Conservation (phyloP, 352 stramenopile species). For the Hyaloperonospora brassicae region DNA sequence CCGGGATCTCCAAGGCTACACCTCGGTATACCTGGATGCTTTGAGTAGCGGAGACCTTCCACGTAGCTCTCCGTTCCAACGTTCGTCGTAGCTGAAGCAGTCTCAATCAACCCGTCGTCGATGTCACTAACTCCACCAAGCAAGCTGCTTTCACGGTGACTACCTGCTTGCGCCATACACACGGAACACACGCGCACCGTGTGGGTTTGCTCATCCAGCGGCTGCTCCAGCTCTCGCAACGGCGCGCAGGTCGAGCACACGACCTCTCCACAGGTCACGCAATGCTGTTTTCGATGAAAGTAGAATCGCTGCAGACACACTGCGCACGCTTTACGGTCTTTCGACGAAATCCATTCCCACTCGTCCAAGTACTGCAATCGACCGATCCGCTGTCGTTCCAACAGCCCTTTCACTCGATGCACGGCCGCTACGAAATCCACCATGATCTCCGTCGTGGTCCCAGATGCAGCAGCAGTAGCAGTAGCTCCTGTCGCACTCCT, state of each 20-base stretch:
- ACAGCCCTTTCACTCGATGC: constrained; percentile 43
- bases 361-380: constrained; percentile 67
- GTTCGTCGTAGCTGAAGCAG: constrained; percentile 34
- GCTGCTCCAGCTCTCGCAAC: constrained; percentile 62
- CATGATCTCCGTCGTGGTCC: constrained; percentile 61
- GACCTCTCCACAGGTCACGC: constrained; percentile 65
- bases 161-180: constrained; percentile 49
- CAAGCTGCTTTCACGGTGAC: constrained; percentile 17
- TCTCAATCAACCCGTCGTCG: constrained; percentile 22
- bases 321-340: constrained; percentile 69
- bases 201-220: constrained; percentile 41
- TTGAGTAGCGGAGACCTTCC: constrained; percentile 26
- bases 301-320: constrained; percentile 74
- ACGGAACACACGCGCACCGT: constrained; percentile 58
- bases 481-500: constrained; percentile 28
- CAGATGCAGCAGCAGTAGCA: constrained; percentile 14
- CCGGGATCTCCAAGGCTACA: constrained; percentile 15
- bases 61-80: constrained; percentile 44
- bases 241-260: constrained; percentile 69
- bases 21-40: constrained; percentile 19
- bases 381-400: constrained; percentile 73
- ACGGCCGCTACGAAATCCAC: constrained; percentile 51
- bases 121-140: constrained; percentile 20
- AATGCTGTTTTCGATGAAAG: constrained; percentile 75
- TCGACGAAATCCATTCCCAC: constrained; percentile 65